Evolutionary conservation across 139 green algal species (phyloP).

Genomic region (Chlamydomonas sp.): DNA sequence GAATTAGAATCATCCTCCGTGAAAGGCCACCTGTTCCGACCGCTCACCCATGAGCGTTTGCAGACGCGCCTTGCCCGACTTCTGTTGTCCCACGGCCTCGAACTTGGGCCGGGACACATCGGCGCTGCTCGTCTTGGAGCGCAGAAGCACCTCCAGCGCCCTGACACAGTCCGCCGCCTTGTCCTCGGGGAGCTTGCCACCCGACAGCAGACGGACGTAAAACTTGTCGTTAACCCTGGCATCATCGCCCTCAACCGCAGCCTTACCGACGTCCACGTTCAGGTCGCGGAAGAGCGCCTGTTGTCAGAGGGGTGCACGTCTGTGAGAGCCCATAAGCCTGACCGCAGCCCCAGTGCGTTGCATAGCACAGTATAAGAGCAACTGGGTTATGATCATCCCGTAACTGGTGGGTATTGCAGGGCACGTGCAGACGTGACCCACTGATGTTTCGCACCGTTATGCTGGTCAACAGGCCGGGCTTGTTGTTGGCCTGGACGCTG

Average conservation of each 20-base stretch:
- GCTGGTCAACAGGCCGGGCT: conserved; percentile 79
- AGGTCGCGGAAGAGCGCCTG: conserved; percentile 78
- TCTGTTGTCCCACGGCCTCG: neutral
- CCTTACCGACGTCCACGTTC: conserved; percentile 79
- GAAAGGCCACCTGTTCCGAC: neutral
- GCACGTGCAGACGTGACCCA: neutral
- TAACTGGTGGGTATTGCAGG: neutral
- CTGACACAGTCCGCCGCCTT: conserved; percentile 64
- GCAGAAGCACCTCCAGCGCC: conserved; percentile 61
- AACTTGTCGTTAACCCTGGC: conserved; percentile 82
- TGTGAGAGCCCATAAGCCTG: too few species aligned
- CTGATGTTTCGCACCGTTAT: conserved; percentile 61
- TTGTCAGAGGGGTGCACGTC: too few species aligned
- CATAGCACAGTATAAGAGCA: neutral
- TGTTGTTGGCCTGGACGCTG: conserved; percentile 62
- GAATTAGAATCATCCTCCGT: neutral
- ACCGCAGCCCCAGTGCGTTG: too few species aligned
- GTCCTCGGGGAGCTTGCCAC: conserved; percentile 70
- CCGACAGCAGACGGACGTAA: conserved; percentile 71
- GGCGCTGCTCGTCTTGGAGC: conserved; percentile 35
- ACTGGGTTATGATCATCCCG: neutral
- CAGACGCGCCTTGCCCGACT: conserved; percentile 65
- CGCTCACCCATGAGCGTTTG: conserved; percentile 85
- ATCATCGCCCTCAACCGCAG: conserved; percentile 62
- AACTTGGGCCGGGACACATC: conserved; percentile 56